Evolutionary conservation across 2,329 filamentous ascomycete species (phyloP), one percentile per base, ranked within the genome.

Genomic region (Penicillium oxalicum): DNA sequence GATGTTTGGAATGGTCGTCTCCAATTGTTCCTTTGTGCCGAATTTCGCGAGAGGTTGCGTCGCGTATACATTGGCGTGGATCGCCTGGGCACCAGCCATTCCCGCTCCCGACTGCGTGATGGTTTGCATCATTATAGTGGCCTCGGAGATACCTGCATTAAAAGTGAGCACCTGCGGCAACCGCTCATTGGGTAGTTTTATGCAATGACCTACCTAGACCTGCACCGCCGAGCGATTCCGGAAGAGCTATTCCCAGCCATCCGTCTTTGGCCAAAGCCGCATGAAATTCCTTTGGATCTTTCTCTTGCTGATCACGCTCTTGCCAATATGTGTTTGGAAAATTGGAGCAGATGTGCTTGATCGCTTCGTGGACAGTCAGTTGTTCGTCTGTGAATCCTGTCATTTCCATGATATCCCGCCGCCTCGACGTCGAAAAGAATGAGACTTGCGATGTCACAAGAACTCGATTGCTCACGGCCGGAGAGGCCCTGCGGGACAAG

Each of bases 71-170:
- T 81, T 81, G 24, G 77, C 78, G 49, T 81, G 78, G 24, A 81
- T 78, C 1, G 76, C 73, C 52, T 81, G 78, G 0, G 78, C 79
- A 1, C 78, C 78, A 12, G 86, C 86, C 75, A 93, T 89, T 3
- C 88, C 88, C 4, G 88, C 88, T 0, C 88, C 88, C 2, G 63
- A 66, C 70, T 90, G 85, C 0, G 84, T 74, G 48, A 91, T 87
- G 2, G 87, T 87, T 60, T 94, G 88, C 75, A 93, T 79, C 87
- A 93, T 91, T 79, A 91, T 87, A 0, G 84, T 88, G 0, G 88
- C 88, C 63, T 93, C 88, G 0, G 85, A 84, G 33, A 94, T 89
- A 4, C 65, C 64, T 67, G 13, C 32, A 1, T 33, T 35, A 18
- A 36, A 12, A 4, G 8, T 26, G n/a, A 38, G 43, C 6, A 3